Base-by-base conservation (phyloP, 2,329 filamentous ascomycete species). In the Colletotrichum paranaense region DNA sequence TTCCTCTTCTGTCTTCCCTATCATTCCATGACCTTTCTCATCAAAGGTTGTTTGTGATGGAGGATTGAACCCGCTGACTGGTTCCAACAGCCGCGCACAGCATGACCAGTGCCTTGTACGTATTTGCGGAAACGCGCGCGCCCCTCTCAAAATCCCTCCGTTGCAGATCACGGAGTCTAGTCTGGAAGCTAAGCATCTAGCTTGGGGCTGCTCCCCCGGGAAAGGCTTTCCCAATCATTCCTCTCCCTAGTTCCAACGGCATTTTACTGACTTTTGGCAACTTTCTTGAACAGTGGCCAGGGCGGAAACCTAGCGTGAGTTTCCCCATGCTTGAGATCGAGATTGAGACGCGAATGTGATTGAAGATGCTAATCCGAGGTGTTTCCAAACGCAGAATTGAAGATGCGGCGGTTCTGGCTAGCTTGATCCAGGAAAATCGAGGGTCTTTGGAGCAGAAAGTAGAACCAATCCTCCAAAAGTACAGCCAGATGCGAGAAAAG, bases 21-120 rank as follows among this genome's bases (percentile, higher is more conserved):
- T 49, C 42, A 5, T 19, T 22, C 42, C 42, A 46, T 22, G 9
- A 9, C 42, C 16, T 49, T 22, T 49, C 19, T 49, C n/a, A 19
- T 9, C 42, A 22, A 5, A 11, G 4, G 8, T 11, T 9, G 38
- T 42, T 19, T 4, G 7, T 11, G 42, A 22, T n/a, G 19, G 19
- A 11, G 19, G n/a, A 22, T 2, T 24, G 28, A 28, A 19, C 14
- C 38, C 38, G 46, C 26, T 42, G 57, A 57, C 53, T 46, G 24
- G 19, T n/a, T n/a, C 32, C 19, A 49, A 46, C 62, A 76, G 75
- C 75, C 52, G 75, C 72, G n/a, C 75, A 76, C 49, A 72, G 67
- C 68, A 76, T 76, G 75, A 75, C 73, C n/a, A 74, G 69, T 42
- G 63, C 63, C 63, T 66, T 66, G 53, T 58, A 42, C 49, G 63